A percentile compares a stretch with the other conserved stretches of the same genome.
Conservation (phyloP, 2,329 filamentous ascomycete genomes). For the Septoria petroselini region DNA sequence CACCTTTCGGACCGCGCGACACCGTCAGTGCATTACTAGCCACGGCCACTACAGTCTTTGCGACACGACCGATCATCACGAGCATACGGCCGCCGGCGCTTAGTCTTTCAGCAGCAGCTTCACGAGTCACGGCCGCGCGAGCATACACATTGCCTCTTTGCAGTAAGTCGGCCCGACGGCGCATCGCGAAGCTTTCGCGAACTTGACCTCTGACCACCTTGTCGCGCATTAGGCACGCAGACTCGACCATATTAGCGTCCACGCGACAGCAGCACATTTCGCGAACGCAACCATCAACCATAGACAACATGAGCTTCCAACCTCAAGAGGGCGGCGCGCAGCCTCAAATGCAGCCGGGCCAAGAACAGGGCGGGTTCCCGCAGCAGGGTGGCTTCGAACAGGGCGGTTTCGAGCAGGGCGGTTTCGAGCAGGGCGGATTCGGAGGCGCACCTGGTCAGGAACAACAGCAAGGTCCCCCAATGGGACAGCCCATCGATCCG, state of each 20-base stretch:
- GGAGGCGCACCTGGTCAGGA: conserved; percentile 52
- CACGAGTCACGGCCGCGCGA: conserved; percentile 35
- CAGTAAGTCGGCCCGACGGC: conserved; percentile 24
- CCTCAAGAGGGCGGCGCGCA: conserved; percentile 61
- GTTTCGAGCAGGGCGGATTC: conserved; percentile 38
- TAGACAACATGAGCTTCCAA: conserved; percentile 61
- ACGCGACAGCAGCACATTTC: conserved; percentile 24
- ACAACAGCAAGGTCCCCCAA: conserved; percentile 49
- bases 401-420: conserved; percentile 40
- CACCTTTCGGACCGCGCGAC: conserved; percentile 7
- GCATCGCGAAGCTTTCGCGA: background rate
- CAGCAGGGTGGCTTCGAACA: conserved; percentile 29
- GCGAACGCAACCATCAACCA: conserved; percentile 12
- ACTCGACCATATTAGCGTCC: conserved; percentile 25
- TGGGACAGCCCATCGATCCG: conserved; percentile 58
- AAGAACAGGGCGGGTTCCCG: conserved; percentile 35
- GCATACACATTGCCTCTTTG: conserved; percentile 34
- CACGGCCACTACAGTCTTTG: conserved; percentile 8
- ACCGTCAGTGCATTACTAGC: background rate
- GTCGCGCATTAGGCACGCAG: conserved; percentile 4
- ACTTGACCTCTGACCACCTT: background rate
- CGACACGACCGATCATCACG: conserved; percentile 11
- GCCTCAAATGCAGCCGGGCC: conserved; percentile 50
- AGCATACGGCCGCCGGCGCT: conserved; percentile 25
- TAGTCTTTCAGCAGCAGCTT: conserved; percentile 20